Conservation (phyloP, 257 asterid genomes). For the Capsicum rhomboideum region DNA sequence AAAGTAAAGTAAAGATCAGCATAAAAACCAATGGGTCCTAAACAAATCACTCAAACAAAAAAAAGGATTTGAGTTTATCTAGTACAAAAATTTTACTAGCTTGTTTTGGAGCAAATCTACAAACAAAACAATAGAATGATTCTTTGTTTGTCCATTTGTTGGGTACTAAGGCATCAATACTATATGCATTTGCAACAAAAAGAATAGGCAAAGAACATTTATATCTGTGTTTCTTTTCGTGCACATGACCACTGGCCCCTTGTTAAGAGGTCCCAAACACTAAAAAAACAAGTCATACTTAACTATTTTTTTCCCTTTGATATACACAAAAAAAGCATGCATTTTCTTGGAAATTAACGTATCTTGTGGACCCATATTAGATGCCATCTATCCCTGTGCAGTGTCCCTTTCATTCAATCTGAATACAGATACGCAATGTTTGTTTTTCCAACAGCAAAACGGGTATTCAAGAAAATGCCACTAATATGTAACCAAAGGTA, state of each 20-base stretch:
- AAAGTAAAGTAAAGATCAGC: neutral
- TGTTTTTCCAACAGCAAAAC: slow-evolving; percentile 22
- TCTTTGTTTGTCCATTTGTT: slow-evolving; percentile 2
- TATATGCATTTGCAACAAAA: neutral
- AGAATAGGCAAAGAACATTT: neutral
- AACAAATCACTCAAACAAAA: neutral
- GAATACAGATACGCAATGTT: slow-evolving; percentile 35
- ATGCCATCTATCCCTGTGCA: slow-evolving; percentile 9
- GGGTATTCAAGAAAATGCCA: slow-evolving; percentile 2
- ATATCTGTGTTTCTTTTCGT: neutral
- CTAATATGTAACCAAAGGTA: neutral
- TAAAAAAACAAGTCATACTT: neutral
- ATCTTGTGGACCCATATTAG: slow-evolving; percentile 39
- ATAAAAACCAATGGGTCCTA: neutral
- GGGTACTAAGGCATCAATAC: slow-evolving; percentile 7
- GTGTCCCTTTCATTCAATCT: slow-evolving; percentile 57
- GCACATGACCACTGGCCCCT: slow-evolving; percentile 5
- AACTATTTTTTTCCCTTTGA: neutral
- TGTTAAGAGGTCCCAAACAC: slow-evolving; percentile 35
- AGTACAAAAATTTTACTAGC: neutral
- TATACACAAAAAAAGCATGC: slow-evolving; percentile 8
- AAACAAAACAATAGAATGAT: slow-evolving; percentile 5
- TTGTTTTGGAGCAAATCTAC: neutral
- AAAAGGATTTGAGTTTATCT: neutral
- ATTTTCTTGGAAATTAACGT: slow-evolving; percentile 36